Conservation (phyloP, 129 eudicot species). For the Tagetes erecta region DNA sequence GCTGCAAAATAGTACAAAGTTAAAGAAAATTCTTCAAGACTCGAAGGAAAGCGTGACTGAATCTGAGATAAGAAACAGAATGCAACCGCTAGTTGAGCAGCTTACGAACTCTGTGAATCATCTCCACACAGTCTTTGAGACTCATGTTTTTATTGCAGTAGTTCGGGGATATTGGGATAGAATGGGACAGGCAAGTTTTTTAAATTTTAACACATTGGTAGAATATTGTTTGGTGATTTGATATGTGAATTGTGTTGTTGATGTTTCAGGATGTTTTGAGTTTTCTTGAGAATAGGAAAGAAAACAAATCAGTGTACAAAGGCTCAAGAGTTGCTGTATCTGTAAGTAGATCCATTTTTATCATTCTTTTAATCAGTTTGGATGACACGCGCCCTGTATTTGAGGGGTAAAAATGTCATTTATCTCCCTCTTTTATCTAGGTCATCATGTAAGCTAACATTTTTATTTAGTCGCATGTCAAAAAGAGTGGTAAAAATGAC, state of each 20-base stretch:
- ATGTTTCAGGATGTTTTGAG: constrained; percentile 70
- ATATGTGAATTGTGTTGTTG: constrained; percentile 25
- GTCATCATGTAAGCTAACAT: too few species aligned
- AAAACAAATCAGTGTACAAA: constrained; percentile 73
- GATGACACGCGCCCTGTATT: background rate
- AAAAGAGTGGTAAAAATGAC: too few species aligned
- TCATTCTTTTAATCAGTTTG: background rate
- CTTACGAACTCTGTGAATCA: constrained; percentile 60
- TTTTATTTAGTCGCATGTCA: too few species aligned
- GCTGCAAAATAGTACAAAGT: constrained; percentile 57
- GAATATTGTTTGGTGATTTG: constrained; percentile 9
- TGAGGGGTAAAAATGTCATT: too few species aligned
- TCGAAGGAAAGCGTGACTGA: constrained; percentile 63
- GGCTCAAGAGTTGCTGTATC: constrained; percentile 74
- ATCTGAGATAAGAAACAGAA: constrained; percentile 63
- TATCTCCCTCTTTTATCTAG: too few species aligned
- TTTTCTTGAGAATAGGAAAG: constrained; percentile 82
- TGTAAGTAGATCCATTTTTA: constrained; percentile 44
- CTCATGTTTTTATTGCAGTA: constrained; percentile 63
- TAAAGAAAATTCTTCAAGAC: constrained; percentile 79
- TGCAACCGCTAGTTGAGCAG: constrained; percentile 71
- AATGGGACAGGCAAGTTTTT: constrained; percentile 64
- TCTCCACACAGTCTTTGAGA: constrained; percentile 57
- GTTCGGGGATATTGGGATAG: constrained; percentile 85
- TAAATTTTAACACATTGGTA: background rate